A percentile compares a stretch with the other conserved stretches of the same genome.
Conservation (phyloP, 805 yeast species). For the Kuraishia capsulata region DNA sequence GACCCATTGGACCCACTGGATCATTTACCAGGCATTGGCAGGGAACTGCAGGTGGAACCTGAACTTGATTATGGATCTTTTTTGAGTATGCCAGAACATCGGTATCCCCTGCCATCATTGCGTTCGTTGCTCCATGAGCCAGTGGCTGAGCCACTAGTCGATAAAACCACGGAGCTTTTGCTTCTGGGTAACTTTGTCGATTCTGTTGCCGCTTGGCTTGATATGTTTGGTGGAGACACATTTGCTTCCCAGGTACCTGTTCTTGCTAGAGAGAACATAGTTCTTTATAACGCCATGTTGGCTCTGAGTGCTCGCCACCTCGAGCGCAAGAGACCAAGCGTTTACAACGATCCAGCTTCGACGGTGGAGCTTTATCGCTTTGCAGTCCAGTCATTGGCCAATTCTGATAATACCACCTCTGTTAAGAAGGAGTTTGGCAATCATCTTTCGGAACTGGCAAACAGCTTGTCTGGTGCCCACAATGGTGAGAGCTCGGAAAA, state of each 20-base stretch:
- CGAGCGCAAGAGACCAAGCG: slow-evolving; percentile 10
- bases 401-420: slow-evolving; percentile 22
- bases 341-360: slow-evolving; percentile 12
- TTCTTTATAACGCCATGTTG: slow-evolving; percentile 16
- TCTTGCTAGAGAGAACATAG: slow-evolving; percentile 26
- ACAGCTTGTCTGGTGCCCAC: no score
- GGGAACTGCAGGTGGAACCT: no score
- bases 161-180: no score
- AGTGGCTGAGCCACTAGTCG: no score
- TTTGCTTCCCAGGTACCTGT: slow-evolving; percentile 24
- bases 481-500: no score
- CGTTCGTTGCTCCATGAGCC: no score
- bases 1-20: no score
- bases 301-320: slow-evolving; percentile 20
- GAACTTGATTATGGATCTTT: no score
- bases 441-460: no score
- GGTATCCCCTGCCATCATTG: no score
- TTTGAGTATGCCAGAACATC: no score
- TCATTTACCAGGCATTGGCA: no score
- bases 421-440: slow-evolving; percentile 17
- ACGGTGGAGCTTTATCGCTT: slow-evolving; percentile 19
- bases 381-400: slow-evolving; percentile 21
- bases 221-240: slow-evolving; percentile 22
- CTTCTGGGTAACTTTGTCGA: slow-evolving; percentile 25
- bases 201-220: slow-evolving; percentile 27